Conservation (phyloP, 257 asterid species). For the Jasminum sambac region DNA sequence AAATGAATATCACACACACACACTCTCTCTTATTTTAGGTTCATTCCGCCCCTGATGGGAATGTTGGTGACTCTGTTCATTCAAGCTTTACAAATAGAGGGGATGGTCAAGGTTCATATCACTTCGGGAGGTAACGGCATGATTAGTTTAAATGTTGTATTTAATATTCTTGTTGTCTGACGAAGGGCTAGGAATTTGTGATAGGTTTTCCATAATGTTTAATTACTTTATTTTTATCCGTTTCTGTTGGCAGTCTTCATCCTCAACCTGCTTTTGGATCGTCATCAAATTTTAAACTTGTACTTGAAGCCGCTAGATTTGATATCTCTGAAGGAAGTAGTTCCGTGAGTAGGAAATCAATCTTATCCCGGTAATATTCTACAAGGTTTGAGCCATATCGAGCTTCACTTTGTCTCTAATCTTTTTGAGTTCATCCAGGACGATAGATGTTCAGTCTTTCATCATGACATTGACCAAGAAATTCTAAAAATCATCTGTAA, state of each 20-base stretch:
- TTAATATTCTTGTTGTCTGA: slow-evolving; percentile 10
- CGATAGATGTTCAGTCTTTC: slow-evolving; percentile 10
- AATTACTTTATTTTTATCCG: background rate
- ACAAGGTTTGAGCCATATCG: slow-evolving; percentile 62
- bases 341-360: slow-evolving; percentile 55
- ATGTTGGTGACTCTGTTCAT: slow-evolving; percentile 43
- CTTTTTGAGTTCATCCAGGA: background rate
- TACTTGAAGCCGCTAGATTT: slow-evolving; percentile 37
- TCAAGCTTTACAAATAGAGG: slow-evolving; percentile 40
- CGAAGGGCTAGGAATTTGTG: background rate
- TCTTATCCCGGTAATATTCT: slow-evolving; percentile 63
- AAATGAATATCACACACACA: slow-evolving; percentile 10
- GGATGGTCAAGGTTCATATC: slow-evolving; percentile 33
- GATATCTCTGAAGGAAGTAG: slow-evolving; percentile 45
- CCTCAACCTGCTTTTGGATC: slow-evolving; percentile 69
- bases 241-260: slow-evolving; percentile 47
- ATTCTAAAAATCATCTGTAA: slow-evolving; percentile 6
- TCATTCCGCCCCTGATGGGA: slow-evolving; percentile 52
- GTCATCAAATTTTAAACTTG: slow-evolving; percentile 47
- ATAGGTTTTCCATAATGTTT: slow-evolving; percentile 2
- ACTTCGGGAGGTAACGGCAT: slow-evolving; percentile 34
- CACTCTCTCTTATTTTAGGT: slow-evolving; percentile 43
- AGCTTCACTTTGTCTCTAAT: slow-evolving; percentile 27
- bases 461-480: background rate
- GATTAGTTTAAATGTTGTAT: background rate